Base-by-base conservation (phyloP, 352 stramenopile genomes). In the Discostella stelligera region DNA sequence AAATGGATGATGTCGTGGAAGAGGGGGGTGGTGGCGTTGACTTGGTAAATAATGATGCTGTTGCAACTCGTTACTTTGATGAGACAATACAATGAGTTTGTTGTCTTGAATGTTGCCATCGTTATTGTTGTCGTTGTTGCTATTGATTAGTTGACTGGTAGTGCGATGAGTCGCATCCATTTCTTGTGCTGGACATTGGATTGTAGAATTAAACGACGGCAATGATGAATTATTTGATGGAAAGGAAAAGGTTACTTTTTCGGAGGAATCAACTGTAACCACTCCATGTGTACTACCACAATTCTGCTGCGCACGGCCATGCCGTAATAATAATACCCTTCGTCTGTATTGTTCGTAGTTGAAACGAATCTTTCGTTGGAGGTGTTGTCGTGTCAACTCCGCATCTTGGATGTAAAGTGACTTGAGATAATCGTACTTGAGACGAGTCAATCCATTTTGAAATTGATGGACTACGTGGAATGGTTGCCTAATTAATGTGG, bases 371-470 rank as follows among this genome's bases (percentile, higher is more conserved):
- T 58, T 66, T 1, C 66, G 37, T 27, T 66, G 27, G 0, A 78
- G 37, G 18, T 63, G 56, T 21, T 46, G 18, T 8, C 71, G 23
- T 10, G 71, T 69, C 3, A 25, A 7, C 18, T 66, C 61, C 10
- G 71, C 71, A 4, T 79, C 71, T 63, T 46, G 62, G 25, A 79
- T 73, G 41, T 58, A 49, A 9, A 68, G 39, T 16, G 71, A 79
- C 3, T n/a, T 53, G 0, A 56, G 21, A 16, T 64, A 53, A 23
- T 79, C 71, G 46, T 37, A 52, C 49, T 65, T 55, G 16, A 79
- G 58, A 18, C 60, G 55, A 10, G 20, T 56, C 0, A 79, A 21
- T 44, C 69, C 69, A 16, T 50, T 20, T 11, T 65, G 62, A 52
- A 77, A 77, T 7, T 59, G 54, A 8, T 39, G 13, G 14, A 71